phyloP scores from a whole-genome alignment of 2,329 filamentous ascomycete genomes.

The Lachnellula suecica region DNA sequence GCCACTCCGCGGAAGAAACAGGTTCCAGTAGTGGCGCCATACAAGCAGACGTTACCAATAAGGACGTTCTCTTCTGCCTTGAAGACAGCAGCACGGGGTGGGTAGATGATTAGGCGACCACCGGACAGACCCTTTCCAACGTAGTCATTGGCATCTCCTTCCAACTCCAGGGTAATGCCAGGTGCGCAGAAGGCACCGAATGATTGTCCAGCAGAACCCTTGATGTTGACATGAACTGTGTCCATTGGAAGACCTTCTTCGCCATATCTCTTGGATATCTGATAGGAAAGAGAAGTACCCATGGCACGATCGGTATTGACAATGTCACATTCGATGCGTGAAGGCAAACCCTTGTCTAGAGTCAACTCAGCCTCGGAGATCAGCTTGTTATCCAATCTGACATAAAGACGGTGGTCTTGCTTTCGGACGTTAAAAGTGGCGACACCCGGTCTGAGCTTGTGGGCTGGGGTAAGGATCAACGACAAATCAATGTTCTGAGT shows the following conservation, averaged over 20 bases:
- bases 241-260: slow-evolving; percentile 87
- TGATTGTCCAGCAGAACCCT: slow-evolving; percentile 93
- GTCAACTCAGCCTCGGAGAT: slow-evolving; percentile 94
- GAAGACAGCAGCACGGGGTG: slow-evolving; percentile 84
- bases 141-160: slow-evolving; percentile 95
- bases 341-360: slow-evolving; percentile 89
- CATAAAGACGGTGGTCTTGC: slow-evolving; percentile 92
- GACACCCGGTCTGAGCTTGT: slow-evolving; percentile 89
- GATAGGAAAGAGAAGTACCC: slow-evolving; percentile 92
- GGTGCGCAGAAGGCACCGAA: slow-evolving; percentile 93
- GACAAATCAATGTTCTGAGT: slow-evolving; percentile 92
- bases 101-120: slow-evolving; percentile 90
- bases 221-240: slow-evolving; percentile 94
- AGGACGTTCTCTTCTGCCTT: slow-evolving; percentile 96
- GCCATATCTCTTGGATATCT: slow-evolving; percentile 89
- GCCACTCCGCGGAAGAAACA: slow-evolving; percentile 98
- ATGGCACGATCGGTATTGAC: slow-evolving; percentile 95
- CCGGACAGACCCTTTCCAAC: slow-evolving; percentile 95
- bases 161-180: slow-evolving; percentile 90
- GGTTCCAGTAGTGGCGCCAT: slow-evolving; percentile 85
- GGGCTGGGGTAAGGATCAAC: slow-evolving; percentile 90
- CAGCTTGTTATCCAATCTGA: slow-evolving; percentile 93
- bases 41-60: slow-evolving; percentile 91
- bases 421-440: slow-evolving; percentile 97
- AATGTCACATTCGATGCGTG: slow-evolving; percentile 91